Evolutionary conservation across 1,139 yeast genomes (phyloP), one percentile per base, ranked within the genome.

Genomic region (Suhomyces taliae): DNA sequence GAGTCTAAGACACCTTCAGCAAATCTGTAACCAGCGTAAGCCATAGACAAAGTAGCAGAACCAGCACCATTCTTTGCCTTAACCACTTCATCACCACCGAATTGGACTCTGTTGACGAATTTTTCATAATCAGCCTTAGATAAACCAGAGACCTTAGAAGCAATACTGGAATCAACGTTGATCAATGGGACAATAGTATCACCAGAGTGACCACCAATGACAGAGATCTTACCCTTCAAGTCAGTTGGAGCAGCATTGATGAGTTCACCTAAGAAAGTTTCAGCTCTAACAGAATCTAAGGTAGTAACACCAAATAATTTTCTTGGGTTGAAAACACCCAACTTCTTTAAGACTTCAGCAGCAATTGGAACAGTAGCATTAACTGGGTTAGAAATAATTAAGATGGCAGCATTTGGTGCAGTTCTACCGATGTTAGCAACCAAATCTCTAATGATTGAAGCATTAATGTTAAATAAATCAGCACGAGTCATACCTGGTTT

Each of bases 401-500:
- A 77, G 24, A 85, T 74, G 39, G 83, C 73, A 2, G 90, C 89
- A 49, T 76, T 69, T 36, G 90, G 90, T 39, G 83, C 77, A 39
- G 73, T 70, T 49, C 67, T 64, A n/a, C 82, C 90, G 50, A 81
- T 74, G 43, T 78, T 78, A 46, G 79, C 76, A 47, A 82, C 84
- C 61, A 85, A 73, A 48, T 76, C 79, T 58, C 82, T 74, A 50
- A 85, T 80, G 55, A 85, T 85, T 9, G 82, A 79, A 2, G 90
- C 90, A 65, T 85, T 85, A 62, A 84, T 83, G 61, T 82, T 83
- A 69, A 85, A 85, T 58, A 85, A 74, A 64, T 85, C 90, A 52
- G 85, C 89, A 62, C 91, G 76, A 29, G 90, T 82, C 90, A 85
- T 85, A 19, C 90, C 90, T 11, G 90, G 90, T 61, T 85, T 85